Evolutionary conservation across 495 filamentous ascomycete genomes (phyloP), one percentile per base, ranked within the genome.

Genomic region (Penicillium parvum): DNA sequence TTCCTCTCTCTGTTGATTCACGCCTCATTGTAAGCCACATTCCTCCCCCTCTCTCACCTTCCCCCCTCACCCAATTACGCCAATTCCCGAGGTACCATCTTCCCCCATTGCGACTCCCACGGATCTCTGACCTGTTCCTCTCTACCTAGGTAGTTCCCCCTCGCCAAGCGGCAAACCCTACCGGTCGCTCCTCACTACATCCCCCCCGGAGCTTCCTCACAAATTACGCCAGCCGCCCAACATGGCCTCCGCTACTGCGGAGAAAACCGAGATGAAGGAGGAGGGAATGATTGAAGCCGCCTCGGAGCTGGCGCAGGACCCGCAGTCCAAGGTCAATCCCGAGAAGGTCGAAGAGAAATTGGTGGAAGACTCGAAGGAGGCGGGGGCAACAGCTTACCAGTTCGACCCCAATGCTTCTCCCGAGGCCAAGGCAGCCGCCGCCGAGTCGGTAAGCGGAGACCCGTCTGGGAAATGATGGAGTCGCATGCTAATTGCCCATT

Each of bases 341-440:
- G 79, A 85, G 16, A 79, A 78, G 32, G 82, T 83, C 16, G 79
- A 95, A 60, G 68, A 77, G 45, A 75, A 77, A 49, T 67, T 95
- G 32, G 75, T 91, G 19, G 73, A 83, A 5, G 84, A 96, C 60
- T 83, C 83, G 50, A 78, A 74, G 55, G 82, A 83, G 52, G 83
- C 82, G 11, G 92, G 92, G 15, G 76, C 80, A 3, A 71, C 81
- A 7, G 91, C 88, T 38, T 89, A 83, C 61, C 79, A 84, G 53
- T 97, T 96, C 67, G 75, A 97, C 59, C 88, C 92, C 2, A 59
- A 96, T 71, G 90, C 90, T 18, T 82, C 76, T 14, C 77, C 86
- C 0, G 87, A 88, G 63, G 77, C 90, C 57, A 97, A 97, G 70
- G 82, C 77, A 34, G 84, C 84, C 17, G 83, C 85, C 47, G 83